phyloP scores from a whole-genome alignment of 441 rosid genomes.

The Populus tomentosa region DNA sequence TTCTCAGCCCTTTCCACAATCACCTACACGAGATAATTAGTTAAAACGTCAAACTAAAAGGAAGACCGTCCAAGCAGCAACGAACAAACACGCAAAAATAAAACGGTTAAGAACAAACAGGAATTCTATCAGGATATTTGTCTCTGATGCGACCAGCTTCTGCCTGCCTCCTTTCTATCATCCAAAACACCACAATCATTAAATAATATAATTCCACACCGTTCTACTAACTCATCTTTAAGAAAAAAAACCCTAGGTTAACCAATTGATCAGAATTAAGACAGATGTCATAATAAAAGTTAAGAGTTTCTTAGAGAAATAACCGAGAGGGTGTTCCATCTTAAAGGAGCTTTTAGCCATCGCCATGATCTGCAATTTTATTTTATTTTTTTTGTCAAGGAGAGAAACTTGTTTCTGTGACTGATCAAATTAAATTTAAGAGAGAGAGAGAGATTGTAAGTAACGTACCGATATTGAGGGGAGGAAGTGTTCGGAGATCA shows the following conservation, averaged over 20 bases:
- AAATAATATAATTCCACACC: neutral
- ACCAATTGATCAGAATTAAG: neutral
- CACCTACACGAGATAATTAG: constrained; percentile 42
- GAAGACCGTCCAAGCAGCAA: neutral
- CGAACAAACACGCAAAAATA: too few species aligned
- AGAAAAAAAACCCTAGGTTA: too few species aligned
- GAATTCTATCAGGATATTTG: constrained; percentile 88
- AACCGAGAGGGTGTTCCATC: constrained; percentile 62
- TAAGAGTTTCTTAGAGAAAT: neutral
- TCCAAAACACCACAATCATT: neutral
- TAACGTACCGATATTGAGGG: neutral
- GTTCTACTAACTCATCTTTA: neutral
- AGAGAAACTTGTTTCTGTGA: neutral
- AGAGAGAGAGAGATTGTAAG: too few species aligned
- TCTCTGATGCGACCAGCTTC: constrained; percentile 88
- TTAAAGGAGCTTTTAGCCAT: constrained; percentile 65
- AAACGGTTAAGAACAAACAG: constrained; percentile 35
- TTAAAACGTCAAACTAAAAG: neutral
- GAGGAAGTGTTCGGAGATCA: neutral
- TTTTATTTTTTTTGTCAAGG: neutral
- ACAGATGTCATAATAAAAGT: neutral
- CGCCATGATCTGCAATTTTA: neutral
- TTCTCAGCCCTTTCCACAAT: constrained; percentile 92
- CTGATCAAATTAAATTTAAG: neutral
- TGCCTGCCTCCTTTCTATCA: constrained; percentile 85